These are phyloP conservation scores for Raddia guianensis DNA, from an alignment of 176 grass and related monocot genomes.

Conservation along the genomic window DNA sequence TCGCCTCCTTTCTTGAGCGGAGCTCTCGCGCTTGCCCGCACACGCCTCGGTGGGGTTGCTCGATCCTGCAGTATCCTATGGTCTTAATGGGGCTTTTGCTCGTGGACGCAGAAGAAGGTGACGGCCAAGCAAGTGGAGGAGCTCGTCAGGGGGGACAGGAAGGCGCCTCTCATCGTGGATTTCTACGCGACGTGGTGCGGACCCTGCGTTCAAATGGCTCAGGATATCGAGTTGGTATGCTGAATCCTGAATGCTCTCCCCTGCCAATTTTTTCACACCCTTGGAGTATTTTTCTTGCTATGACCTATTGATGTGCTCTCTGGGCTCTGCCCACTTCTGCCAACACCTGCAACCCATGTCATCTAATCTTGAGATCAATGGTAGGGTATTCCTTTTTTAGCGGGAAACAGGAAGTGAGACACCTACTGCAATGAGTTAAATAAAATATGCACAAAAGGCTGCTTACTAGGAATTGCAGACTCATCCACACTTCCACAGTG, in stretches of 20 bases:
- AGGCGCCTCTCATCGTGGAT: constrained; percentile 66
- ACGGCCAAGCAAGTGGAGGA: constrained; percentile 61
- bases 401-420: no score
- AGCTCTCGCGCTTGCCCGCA: no score
- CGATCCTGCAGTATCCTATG: not conserved
- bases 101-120: constrained; percentile 69
- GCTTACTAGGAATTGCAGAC: no score
- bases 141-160: constrained; percentile 47
- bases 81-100: not conserved
- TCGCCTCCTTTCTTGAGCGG: not conserved
- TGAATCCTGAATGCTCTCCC: not conserved
- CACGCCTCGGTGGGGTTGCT: not conserved
- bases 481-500: no score
- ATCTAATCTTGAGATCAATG: not conserved
- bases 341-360: not conserved
- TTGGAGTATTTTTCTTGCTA: constrained; percentile 9
- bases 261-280: not conserved
- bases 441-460: no score
- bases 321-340: not conserved
- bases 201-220: constrained; percentile 89
- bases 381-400: not conserved
- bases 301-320: not conserved
- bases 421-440: no score
- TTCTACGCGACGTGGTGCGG: constrained; percentile 86
- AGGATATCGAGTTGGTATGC: constrained; percentile 78